Evolutionary conservation across 2,329 filamentous ascomycete genomes (phyloP).

Genomic region (Sphaceloma murrayae): DNA sequence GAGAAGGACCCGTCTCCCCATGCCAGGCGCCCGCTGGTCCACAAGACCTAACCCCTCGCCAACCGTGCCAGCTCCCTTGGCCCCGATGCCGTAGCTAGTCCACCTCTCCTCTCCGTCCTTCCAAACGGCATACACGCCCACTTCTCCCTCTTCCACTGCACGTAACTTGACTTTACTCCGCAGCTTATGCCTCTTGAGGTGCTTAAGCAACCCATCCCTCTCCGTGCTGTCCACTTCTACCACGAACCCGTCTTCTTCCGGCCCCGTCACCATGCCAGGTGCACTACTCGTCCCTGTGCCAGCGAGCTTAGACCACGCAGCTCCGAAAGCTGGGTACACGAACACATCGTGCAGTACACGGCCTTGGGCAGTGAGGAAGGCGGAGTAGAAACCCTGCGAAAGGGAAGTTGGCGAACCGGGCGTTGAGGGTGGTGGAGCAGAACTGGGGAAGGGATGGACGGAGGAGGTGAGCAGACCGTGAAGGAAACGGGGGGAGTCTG

Average conservation of each 20-base stretch:
- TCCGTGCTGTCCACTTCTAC: constrained; percentile 72
- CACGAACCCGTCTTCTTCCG: constrained; percentile 46
- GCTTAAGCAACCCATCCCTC: constrained; percentile 52
- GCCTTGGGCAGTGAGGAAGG: constrained; percentile 74
- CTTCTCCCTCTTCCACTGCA: constrained; percentile 55
- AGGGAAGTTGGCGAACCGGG: constrained; percentile 28
- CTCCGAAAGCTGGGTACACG: constrained; percentile 56
- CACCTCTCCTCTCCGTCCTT: constrained; percentile 38
- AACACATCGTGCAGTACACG: constrained; percentile 84
- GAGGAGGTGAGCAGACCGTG: constrained; percentile 79
- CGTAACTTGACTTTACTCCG: constrained; percentile 66
- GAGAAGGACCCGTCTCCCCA: constrained; percentile 29
- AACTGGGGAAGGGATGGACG: constrained; percentile 39
- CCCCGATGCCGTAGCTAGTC: constrained; percentile 20
- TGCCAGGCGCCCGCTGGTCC: constrained; percentile 29
- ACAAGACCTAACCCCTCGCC: constrained; percentile 33
- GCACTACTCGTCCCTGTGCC: neutral
- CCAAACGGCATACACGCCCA: constrained; percentile 67
- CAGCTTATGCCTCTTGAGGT: constrained; percentile 78
- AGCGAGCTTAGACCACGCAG: constrained; percentile 22
- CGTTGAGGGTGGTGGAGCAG: constrained; percentile 17
- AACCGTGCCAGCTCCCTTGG: constrained; percentile 10
- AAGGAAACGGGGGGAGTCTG: constrained; percentile 72
- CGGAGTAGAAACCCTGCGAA: constrained; percentile 58
- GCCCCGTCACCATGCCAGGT: neutral